Percentiles rank a stretch among this genome's conserved stretches.
phyloP scores from a whole-genome alignment of 768 basidiomycete species.

The Collybia sordida region DNA sequence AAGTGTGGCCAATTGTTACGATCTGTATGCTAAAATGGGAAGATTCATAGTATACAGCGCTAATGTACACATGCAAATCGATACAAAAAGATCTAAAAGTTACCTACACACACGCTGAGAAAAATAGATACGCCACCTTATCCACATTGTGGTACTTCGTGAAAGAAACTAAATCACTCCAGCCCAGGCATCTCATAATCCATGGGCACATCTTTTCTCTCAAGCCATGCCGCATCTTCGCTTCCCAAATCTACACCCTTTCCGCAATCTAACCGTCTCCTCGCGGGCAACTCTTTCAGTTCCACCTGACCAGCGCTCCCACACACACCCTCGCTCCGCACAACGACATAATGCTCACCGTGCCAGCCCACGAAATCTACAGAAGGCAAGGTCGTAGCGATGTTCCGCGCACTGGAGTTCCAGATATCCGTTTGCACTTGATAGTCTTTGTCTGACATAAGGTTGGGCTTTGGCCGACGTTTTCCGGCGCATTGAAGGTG shows the following conservation, averaged over 20 bases:
- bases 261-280: conserved; percentile 59
- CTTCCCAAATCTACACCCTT: conserved; percentile 65
- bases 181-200: conserved; percentile 67
- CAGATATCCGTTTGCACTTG: conserved; percentile 56
- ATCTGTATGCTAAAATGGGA: no score
- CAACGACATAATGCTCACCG: conserved; percentile 68
- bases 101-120: no score
- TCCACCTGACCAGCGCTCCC: conserved; percentile 30
- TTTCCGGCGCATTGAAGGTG: conserved; percentile 51
- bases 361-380: conserved; percentile 75
- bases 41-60: no score
- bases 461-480: conserved; percentile 54
- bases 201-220: conserved; percentile 74
- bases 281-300: conserved; percentile 59
- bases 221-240: conserved; percentile 64
- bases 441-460: conserved; percentile 60
- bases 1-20: no score
- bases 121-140: background rate
- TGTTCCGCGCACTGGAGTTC: conserved; percentile 47
- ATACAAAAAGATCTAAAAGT: no score
- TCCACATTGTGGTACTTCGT: background rate
- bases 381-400: conserved; percentile 48
- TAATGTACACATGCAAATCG: no score
- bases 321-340: conserved; percentile 29
- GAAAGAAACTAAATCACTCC: conserved; percentile 16